Evolutionary conservation across 169 alveolate species (phyloP), one percentile per base, ranked within the genome.

Genomic region (Eimeria sp.): DNA sequence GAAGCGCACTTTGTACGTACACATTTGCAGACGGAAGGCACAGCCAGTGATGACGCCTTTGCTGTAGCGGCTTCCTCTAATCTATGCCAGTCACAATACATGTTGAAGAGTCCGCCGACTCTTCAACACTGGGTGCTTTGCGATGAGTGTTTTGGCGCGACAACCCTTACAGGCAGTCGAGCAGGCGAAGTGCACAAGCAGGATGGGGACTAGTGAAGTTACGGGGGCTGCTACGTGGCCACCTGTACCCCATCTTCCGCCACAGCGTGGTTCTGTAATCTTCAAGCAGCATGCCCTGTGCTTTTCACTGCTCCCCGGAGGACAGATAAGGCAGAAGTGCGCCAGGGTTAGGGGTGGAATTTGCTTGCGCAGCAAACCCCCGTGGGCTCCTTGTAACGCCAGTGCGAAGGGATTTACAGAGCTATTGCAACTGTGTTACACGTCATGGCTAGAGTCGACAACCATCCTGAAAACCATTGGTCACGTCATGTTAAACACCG

Each of bases 341-440:
- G 56, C 83, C 4, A 74, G 58, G 16, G 6, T 54, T 33, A 40
- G 16, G 18, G 83, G 23, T 58, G 58, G 33, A 74, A 16, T 74
- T 74, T 74, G 83, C 58, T 74, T 20, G 83, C 83, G 14, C 83
- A 74, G 23, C 83, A 40, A 33, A 37, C 43, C 56, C 83, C 33
- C 30, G 1, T 16, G 37, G 80, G 54, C 58, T 40, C 16, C 13
- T 37, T 18, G 83, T 20, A 74, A 13, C 56, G 43, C 37, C 58
- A 13, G 46, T 30, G 3, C 43, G 54, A 30, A 20, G 83, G 83
- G 56, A 40, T 74, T 2, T 40, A 18, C 83, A 16, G 54, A 74
- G 58, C 1, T 56, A 74, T 74, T 37, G 16, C 83, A 16, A 56
- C 83, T 40, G 58, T 40, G n/a, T 16, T 33, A 20, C 4, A 33